A percentile compares a stretch with the other conserved stretches of the same genome.
Evolutionary conservation across 495 filamentous ascomycete species (phyloP).

Genomic region (Extremus antarcticus): DNA sequence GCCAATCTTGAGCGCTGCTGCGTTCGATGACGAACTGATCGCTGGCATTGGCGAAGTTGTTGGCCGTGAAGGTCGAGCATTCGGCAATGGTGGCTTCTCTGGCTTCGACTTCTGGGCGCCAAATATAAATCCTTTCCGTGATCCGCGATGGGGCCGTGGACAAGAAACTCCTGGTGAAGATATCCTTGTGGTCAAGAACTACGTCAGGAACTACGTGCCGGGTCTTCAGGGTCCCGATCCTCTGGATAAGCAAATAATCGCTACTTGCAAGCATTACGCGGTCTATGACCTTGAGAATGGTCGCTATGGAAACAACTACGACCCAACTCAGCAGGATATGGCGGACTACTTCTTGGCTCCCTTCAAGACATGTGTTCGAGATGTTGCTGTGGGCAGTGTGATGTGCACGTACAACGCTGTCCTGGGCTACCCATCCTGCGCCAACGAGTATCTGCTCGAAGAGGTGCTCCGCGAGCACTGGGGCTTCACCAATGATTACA

Average conservation of each 20-base stretch:
- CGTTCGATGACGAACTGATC: conserved; percentile 13
- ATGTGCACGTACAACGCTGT: conserved; percentile 14
- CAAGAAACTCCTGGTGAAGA: conserved; percentile 38
- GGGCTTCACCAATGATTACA: conserved; percentile 13
- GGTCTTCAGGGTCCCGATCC: conserved; percentile 43
- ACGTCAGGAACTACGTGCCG: conserved; percentile 48
- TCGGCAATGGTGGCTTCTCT: conserved; percentile 14
- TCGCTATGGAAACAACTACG: conserved; percentile 27
- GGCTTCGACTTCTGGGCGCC: conserved; percentile 52
- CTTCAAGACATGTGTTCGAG: conserved; percentile 15
- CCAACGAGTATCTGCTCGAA: conserved; percentile 16
- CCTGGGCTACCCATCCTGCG: conserved; percentile 13
- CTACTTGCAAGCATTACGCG: conserved; percentile 56
- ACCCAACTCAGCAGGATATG: conserved; percentile 18
- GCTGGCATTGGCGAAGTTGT: background rate
- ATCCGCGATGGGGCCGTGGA: conserved; percentile 50
- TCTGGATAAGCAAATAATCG: conserved; percentile 40
- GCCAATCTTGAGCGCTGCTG: conserved; percentile 48
- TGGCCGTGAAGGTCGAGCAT: background rate
- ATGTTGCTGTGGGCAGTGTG: background rate
- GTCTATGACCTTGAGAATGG: conserved; percentile 42
- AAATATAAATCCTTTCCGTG: conserved; percentile 57
- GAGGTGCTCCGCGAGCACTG: conserved; percentile 10
- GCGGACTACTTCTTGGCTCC: conserved; percentile 15
- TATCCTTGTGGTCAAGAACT: conserved; percentile 43